Percentiles rank a stretch among this genome's conserved stretches.
Evolutionary conservation across 2,329 filamentous ascomycete genomes (phyloP).

Genomic region (Lasiodiplodia sp.): DNA sequence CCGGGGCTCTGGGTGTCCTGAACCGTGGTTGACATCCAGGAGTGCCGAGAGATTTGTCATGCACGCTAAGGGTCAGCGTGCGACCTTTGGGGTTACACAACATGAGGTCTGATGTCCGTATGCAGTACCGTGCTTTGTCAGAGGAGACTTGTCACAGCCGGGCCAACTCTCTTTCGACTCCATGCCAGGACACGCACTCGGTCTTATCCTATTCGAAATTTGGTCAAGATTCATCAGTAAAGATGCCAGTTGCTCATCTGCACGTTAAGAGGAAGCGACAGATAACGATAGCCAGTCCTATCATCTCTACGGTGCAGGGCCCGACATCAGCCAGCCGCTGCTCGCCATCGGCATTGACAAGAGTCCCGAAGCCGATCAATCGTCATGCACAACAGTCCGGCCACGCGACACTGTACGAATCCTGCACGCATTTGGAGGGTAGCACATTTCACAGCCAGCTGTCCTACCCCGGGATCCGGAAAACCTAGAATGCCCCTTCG

Average conservation of each 20-base stretch:
- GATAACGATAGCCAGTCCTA: neutral
- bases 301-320: neutral
- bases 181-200: neutral
- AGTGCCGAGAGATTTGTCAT: slow-evolving; percentile 16
- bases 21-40: slow-evolving; percentile 6
- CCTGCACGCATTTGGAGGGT: neutral
- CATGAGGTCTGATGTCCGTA: neutral
- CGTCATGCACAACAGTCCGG: neutral
- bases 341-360: neutral
- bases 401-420: slow-evolving; percentile 12
- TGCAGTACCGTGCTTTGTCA: slow-evolving; percentile 3
- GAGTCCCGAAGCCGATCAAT: neutral
- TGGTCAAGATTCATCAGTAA: neutral
- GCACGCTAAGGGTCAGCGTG: slow-evolving; percentile 15
- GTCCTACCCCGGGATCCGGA: neutral
- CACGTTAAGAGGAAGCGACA: neutral
- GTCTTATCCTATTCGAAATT: neutral
- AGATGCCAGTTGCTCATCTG: no score
- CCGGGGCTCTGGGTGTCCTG: slow-evolving; percentile 15
- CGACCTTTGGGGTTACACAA: neutral
- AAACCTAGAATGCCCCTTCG: neutral
- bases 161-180: slow-evolving; percentile 11
- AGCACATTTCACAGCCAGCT: neutral
- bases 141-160: neutral
- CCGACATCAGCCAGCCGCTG: neutral